phyloP scores from a whole-genome alignment of 371 early-diverging fungal species.

The Haplosporangium sp. region DNA sequence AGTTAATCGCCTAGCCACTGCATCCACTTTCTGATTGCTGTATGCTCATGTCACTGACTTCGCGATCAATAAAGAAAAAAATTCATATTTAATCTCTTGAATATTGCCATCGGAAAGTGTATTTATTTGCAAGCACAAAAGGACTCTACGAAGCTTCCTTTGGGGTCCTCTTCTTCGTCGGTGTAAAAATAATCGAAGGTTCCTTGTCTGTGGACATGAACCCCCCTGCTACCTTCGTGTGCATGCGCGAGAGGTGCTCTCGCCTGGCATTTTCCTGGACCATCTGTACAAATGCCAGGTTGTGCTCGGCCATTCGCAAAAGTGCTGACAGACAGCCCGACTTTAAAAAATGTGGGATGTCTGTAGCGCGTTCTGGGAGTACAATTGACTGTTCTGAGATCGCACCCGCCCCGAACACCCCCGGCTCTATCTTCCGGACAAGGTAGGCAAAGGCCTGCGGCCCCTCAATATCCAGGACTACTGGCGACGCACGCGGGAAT shows the following conservation, averaged over 20 bases:
- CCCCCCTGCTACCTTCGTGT: not conserved
- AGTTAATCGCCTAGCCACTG: too few relatives aligned
- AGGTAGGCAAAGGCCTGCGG: not conserved
- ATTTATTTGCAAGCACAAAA: too few relatives aligned
- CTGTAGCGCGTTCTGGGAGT: not conserved
- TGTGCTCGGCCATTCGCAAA: not conserved
- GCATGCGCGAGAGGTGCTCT: not conserved
- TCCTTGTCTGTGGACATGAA: not conserved
- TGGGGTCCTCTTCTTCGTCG: not conserved
- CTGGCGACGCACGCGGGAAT: not conserved
- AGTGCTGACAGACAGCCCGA: not conserved
- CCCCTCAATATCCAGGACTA: not conserved
- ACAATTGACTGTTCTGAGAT: not conserved
- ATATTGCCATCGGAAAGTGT: too few relatives aligned
- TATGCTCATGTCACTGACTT: too few relatives aligned
- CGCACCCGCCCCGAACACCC: not conserved
- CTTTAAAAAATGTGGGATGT: not conserved
- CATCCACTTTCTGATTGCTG: too few relatives aligned
- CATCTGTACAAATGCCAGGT: not conserved
- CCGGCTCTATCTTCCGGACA: not conserved
- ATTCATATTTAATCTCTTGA: too few relatives aligned
- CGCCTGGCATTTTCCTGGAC: not conserved
- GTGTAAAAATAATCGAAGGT: conserved; percentile 1
- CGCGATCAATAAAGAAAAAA: too few relatives aligned
- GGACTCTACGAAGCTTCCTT: too few relatives aligned